Conservation (phyloP, 1,284 basidiomycete genomes). For the Xerocomus minutiporus region DNA sequence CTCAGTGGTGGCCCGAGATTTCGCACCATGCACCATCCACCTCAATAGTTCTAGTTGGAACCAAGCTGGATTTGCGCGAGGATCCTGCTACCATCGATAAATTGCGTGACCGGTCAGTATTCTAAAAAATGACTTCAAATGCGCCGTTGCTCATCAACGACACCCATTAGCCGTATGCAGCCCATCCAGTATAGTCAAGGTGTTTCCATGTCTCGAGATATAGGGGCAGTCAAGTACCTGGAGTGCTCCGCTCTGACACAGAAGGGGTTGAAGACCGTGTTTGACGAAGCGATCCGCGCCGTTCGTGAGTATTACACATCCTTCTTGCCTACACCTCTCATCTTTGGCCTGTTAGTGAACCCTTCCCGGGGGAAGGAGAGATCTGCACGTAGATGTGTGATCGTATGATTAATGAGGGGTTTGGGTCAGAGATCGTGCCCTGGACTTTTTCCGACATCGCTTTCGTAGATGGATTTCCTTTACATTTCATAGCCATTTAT, state of each 20-base stretch:
- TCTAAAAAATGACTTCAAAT: slow-evolving; percentile 2
- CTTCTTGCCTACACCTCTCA: slow-evolving; percentile 13
- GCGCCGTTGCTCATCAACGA: slow-evolving; percentile 12
- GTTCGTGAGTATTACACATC: slow-evolving; percentile 62
- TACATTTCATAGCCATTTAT: slow-evolving; percentile 58
- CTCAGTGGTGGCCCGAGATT: slow-evolving; percentile 93
- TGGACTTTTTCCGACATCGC: slow-evolving; percentile 16
- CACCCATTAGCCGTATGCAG: slow-evolving; percentile 71
- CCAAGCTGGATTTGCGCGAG: slow-evolving; percentile 96
- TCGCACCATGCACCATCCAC: slow-evolving; percentile 95
- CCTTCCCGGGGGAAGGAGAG: slow-evolving; percentile 61
- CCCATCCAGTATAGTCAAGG: slow-evolving; percentile 93
- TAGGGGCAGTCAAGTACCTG: slow-evolving; percentile 93
- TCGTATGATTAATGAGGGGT: slow-evolving; percentile 50
- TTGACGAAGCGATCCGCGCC: slow-evolving; percentile 93
- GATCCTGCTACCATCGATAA: slow-evolving; percentile 90
- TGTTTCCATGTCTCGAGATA: slow-evolving; percentile 87
- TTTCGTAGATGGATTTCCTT: slow-evolving; percentile 32
- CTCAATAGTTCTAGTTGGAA: slow-evolving; percentile 93
- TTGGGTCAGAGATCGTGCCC: slow-evolving; percentile 10
- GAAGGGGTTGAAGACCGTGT: slow-evolving; percentile 95
- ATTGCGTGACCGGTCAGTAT: slow-evolving; percentile 76
- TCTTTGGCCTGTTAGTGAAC: slow-evolving; percentile 51
- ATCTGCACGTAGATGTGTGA: slow-evolving; percentile 52
- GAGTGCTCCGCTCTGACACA: slow-evolving; percentile 98